Evolutionary conservation across 139 green algal species (phyloP), one percentile per base, ranked within the genome.

Genomic region (Closterium sp.): DNA sequence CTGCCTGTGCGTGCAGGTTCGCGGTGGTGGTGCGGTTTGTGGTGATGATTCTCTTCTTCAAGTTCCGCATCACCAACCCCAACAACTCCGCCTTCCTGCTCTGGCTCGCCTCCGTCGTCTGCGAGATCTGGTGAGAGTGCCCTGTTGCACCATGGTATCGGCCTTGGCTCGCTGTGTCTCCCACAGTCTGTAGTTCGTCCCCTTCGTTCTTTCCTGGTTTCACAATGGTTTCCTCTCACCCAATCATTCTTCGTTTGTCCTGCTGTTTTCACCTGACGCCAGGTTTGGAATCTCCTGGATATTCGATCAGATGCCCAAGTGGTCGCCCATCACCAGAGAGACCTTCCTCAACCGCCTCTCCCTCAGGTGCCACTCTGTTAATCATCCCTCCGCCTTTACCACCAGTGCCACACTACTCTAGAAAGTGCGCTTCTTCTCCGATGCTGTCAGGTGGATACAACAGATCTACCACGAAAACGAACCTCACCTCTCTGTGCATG

Each of bases 261-360:
- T 86, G n/a, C 31, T 86, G 21, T 86, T 86, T 33, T 32, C 81
- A 86, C 81, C n/a, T 36, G 84, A 7, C 3, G 32, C 33, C 38
- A 91, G 88, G 88, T 94, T 94, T 85, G 91, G 83, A 33, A 32
- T 93, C 30, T 92, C 91, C 16, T 94, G 91, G 91, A 89, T 94
- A 28, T 87, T 94, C 7, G 91, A 94, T 33, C 91, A 94, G 88
- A 12, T 90, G 33, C 91, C 91, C 33, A 94, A 94, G 89, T 93
- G 88, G 88, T 43, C 30, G 25, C 91, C 91, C 34, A 34, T 94
- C 88, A 94, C 88, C 4, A 69, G 91, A 9, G 91, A 94, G 91
- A 94, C 91, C 31, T 92, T 88, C 33, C 88, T 94, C 25, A n/a
- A 92, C 88, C 89, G 91, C 66, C 83, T 94, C n/a, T 31, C 31